phyloP scores from a whole-genome alignment of 2,329 filamentous ascomycete genomes.

The Verticillium alfalfae region DNA sequence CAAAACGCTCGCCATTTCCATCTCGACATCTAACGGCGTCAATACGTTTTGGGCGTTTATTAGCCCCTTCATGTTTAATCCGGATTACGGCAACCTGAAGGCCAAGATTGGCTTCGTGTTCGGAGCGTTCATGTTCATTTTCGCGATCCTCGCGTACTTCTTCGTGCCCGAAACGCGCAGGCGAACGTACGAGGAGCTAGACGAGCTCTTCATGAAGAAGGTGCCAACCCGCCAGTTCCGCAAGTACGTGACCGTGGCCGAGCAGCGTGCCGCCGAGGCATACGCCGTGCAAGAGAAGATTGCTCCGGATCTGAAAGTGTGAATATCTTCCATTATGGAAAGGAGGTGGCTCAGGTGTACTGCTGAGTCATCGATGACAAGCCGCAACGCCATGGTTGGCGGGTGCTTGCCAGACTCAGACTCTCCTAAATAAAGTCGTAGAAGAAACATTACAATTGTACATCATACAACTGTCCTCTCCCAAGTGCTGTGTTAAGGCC shows the following conservation, averaged over 20 bases:
- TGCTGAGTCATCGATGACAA: too few relatives aligned
- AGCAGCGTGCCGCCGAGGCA: constrained; percentile 16
- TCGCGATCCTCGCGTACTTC: constrained; percentile 5
- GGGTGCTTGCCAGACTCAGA: too few relatives aligned
- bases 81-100: constrained; percentile 7
- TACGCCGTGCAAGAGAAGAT: constrained; percentile 11
- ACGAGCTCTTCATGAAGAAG: constrained; percentile 19
- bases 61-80: constrained; percentile 11
- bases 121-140: constrained; percentile 8
- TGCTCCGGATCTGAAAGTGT: neutral
- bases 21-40: constrained; percentile 9
- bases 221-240: constrained; percentile 16
- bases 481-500: neutral
- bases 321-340: neutral
- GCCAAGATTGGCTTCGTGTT: constrained; percentile 11
- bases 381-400: too few relatives aligned
- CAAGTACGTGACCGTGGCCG: constrained; percentile 15
- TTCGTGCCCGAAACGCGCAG: constrained; percentile 2
- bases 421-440: too few relatives aligned
- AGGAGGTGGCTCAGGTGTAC: neutral
- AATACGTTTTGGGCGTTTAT: constrained; percentile 10
- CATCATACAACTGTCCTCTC: neutral
- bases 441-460: too few relatives aligned
- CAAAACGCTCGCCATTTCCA: constrained; percentile 7
- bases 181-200: constrained; percentile 19